These are phyloP conservation scores for Cairneyella variabilis DNA, from an alignment of 495 filamentous ascomycete species.

Conservation along the genomic window DNA sequence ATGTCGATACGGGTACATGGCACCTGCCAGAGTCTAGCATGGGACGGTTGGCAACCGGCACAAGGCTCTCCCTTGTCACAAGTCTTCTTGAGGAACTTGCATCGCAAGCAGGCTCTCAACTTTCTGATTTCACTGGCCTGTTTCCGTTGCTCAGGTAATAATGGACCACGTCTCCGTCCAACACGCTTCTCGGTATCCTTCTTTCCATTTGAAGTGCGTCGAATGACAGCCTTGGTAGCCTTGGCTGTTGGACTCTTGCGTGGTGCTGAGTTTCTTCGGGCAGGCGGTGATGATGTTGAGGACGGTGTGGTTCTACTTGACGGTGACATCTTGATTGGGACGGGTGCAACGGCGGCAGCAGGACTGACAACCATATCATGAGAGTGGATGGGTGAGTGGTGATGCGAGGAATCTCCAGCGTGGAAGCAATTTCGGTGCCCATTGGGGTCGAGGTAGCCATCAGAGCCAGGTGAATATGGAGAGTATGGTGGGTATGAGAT, in stretches of 20 bases:
- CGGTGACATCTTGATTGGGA: constrained; percentile 65
- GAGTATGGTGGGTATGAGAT: constrained; percentile 69
- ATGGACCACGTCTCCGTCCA: constrained; percentile 77
- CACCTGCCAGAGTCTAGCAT: constrained; percentile 90
- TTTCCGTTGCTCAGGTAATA: constrained; percentile 89
- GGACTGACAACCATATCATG: constrained; percentile 46
- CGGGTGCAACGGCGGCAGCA: constrained; percentile 59
- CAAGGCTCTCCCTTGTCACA: constrained; percentile 95
- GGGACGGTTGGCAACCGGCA: constrained; percentile 86
- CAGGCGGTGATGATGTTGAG: constrained; percentile 44
- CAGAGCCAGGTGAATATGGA: constrained; percentile 65
- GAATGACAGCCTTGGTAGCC: constrained; percentile 72
- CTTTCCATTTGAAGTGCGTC: constrained; percentile 70
- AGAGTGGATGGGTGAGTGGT: constrained; percentile 43
- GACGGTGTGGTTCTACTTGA: constrained; percentile 53
- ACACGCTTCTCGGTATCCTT: constrained; percentile 86
- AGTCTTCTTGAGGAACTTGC: constrained; percentile 97
- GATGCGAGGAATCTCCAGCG: constrained; percentile 42
- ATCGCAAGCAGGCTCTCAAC: constrained; percentile 85
- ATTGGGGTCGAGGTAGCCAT: constrained; percentile 47
- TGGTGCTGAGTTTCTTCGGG: constrained; percentile 56
- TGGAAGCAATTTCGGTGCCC: constrained; percentile 50
- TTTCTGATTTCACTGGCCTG: constrained; percentile 93
- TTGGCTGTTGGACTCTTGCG: constrained; percentile 79
- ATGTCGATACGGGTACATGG: constrained; percentile 95